Conservation (phyloP, 2,329 filamentous ascomycete species). For the Fusarium sp. region DNA sequence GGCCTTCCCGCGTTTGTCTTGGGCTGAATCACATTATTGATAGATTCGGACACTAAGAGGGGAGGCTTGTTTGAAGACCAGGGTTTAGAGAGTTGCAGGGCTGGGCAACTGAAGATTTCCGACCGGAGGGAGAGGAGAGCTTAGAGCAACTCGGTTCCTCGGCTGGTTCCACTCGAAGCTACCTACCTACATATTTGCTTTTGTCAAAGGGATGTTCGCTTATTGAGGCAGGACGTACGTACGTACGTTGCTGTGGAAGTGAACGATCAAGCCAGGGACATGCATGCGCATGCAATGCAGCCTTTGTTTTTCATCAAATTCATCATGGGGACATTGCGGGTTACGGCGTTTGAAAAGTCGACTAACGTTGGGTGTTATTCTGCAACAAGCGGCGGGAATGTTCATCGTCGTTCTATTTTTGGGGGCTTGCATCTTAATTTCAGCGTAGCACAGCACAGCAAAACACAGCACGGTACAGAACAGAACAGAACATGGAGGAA, state of each 20-base stretch:
- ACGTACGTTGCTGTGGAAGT: neutral
- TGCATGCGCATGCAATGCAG: conserved; percentile 28
- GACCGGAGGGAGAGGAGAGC: neutral
- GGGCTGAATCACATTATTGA: conserved; percentile 26
- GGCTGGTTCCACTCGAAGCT: neutral
- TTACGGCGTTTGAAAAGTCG: conserved; percentile 39
- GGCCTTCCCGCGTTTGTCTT: conserved; percentile 19
- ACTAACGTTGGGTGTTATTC: conserved; percentile 25
- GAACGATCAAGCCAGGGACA: conserved; percentile 2
- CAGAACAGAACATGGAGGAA: neutral
- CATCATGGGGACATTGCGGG: conserved; percentile 33
- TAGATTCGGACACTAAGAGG: conserved; percentile 21
- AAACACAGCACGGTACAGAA: neutral
- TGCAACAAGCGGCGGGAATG: conserved; percentile 29
- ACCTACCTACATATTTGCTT: conserved; percentile 4
- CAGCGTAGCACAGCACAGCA: conserved; percentile 3
- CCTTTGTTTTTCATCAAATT: conserved; percentile 31
- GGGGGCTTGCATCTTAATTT: conserved; percentile 34
- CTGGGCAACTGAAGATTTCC: conserved; percentile 2
- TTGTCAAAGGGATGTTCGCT: neutral
- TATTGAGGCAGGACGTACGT: neutral
- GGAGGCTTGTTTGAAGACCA: conserved; percentile 30
- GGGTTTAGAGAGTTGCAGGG: conserved; percentile 20
- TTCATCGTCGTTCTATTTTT: conserved; percentile 20
- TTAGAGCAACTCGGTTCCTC: neutral